Evolutionary conservation across 106 monocot genomes (phyloP).

Genomic region (Acorus calamus): DNA sequence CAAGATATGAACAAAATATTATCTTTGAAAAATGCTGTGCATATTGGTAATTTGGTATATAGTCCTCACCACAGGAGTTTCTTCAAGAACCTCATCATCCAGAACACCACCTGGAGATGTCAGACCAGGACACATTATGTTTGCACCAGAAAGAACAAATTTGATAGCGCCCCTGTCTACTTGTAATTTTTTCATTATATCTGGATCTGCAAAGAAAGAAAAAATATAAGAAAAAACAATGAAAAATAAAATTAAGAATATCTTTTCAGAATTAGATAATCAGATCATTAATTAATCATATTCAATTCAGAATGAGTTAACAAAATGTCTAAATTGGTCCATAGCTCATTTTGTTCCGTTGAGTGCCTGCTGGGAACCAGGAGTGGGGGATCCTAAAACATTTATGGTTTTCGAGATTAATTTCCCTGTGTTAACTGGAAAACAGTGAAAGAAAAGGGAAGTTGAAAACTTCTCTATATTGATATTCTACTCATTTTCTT

Average conservation of each 20-base stretch:
- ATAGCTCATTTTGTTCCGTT: too few relatives aligned
- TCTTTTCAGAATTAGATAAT: neutral
- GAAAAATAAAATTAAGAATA: neutral
- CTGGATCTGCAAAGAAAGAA: conserved; percentile 53
- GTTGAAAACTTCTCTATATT: neutral
- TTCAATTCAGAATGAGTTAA: too few relatives aligned
- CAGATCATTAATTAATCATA: too few relatives aligned
- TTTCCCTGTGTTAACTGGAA: neutral
- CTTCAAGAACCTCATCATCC: conserved; percentile 62
- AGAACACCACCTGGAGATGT: conserved; percentile 87
- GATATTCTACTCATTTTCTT: too few relatives aligned
- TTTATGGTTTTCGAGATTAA: too few relatives aligned
- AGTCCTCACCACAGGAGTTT: conserved; percentile 63
- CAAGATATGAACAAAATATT: too few relatives aligned
- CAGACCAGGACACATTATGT: conserved; percentile 98
- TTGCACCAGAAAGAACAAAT: conserved; percentile 94
- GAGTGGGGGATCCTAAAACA: too few relatives aligned
- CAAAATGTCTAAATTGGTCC: too few relatives aligned
- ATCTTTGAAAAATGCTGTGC: too few relatives aligned
- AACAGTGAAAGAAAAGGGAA: neutral
- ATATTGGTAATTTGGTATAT: too few relatives aligned
- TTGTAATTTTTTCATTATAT: conserved; percentile 96
- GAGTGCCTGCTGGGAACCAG: too few relatives aligned
- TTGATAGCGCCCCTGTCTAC: conserved; percentile 94
- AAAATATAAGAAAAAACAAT: neutral